phyloP scores from a whole-genome alignment of 371 early-diverging fungal species.

The Cokeromyces recurvatus region DNA sequence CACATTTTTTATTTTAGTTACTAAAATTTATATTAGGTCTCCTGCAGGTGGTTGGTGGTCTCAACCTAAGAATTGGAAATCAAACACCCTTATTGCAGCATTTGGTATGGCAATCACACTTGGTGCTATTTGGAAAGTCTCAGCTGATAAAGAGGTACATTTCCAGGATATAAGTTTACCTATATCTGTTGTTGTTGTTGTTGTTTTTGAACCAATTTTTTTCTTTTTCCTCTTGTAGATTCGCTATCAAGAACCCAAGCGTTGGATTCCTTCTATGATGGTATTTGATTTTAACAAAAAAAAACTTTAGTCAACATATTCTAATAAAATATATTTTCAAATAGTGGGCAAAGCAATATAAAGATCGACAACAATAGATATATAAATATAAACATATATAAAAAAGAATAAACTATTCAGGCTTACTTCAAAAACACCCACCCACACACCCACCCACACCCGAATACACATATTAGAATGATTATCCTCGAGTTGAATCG shows the following conservation, averaged over 20 bases:
- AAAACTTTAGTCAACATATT: background rate
- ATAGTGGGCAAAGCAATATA: constrained; percentile 77
- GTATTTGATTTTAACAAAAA: constrained; percentile 23
- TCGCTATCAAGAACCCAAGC: constrained; percentile 67
- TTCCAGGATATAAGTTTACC: background rate
- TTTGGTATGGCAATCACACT: constrained; percentile 60
- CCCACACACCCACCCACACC: too few species aligned
- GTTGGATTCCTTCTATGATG: constrained; percentile 83
- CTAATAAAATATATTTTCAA: constrained; percentile 4
- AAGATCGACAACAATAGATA: constrained; percentile 37
- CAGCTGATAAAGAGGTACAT: constrained; percentile 78
- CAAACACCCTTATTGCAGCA: constrained; percentile 74
- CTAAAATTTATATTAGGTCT: constrained; percentile 35
- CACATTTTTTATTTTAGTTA: background rate
- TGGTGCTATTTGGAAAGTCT: constrained; percentile 69
- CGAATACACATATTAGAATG: too few species aligned
- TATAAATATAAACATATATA: too few species aligned
- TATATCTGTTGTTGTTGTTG: too few species aligned
- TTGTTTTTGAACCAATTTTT: background rate
- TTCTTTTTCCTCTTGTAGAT: constrained; percentile 22
- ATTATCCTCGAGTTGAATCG: too few species aligned
- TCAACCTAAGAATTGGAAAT: constrained; percentile 74
- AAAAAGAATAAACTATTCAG: too few species aligned
- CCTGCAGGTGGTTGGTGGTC: constrained; percentile 91
- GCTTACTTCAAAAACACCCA: too few species aligned